Base-by-base conservation (phyloP, 768 basidiomycete species). In the Udeniomyces megalosporus region DNA sequence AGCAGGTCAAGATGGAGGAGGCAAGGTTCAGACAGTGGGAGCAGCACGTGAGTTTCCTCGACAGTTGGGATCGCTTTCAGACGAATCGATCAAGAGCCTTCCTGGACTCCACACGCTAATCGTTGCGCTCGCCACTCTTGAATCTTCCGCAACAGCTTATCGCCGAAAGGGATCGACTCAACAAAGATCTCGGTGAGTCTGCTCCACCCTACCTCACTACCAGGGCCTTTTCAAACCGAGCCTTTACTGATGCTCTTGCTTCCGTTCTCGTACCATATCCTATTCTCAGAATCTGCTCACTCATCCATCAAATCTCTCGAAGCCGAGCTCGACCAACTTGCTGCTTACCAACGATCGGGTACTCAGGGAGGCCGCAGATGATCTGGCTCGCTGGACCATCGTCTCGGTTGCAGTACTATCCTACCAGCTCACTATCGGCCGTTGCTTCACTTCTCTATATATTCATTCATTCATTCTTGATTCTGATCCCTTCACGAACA, bases 1-100 rank as follows among this genome's bases (percentile, higher is more conserved):
- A 99, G 76, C 95, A 99, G 78, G 95, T 99, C 80, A 99, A 99
- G 79, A 80, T 88, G 62, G 95, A 99, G 78, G 95, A 99, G 73
- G 81, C 87, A 14, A 80, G 95, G 65, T 99, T 99, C 81, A 83
- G 95, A 74, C 91, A 96, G 69, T 99, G 95, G 95, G 95, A 97
- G 74, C 89, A 93, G 76, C 90, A 95, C 75, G 89, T 92, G 73
- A 70, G 86, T 66, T 61, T 58, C 32, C 51, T 28, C 32, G 2
- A 10, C n/a, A 26, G 2, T 28, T n/a, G 14, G 34, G 20, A 12
- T 4, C 34, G 52, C 3, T 34, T 4, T 35, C n/a, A n/a, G n/a
- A n/a, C n/a, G n/a, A n/a, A n/a, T n/a, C n/a, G n/a, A n/a, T n/a
- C n/a, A n/a, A n/a, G n/a, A n/a, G n/a, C n/a, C n/a, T n/a, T n/a